Base-by-base conservation (phyloP, 1,139 yeast species). In the Suhomyces wounanorum region DNA sequence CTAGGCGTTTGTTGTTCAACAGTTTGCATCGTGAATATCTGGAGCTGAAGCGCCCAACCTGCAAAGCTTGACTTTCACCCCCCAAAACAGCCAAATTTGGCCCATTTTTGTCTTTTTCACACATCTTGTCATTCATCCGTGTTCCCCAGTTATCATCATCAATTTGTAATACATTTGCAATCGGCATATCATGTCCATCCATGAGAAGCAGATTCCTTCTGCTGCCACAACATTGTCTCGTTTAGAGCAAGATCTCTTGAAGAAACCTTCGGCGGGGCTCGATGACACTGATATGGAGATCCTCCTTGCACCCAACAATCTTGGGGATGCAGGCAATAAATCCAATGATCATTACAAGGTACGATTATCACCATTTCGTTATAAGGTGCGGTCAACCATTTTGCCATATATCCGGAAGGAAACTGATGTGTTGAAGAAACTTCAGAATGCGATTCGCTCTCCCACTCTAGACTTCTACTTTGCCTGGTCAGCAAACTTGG, bases 401-500 rank as follows among this genome's bases (percentile, higher is more conserved):
- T 70, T 87, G 30, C 89, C 89, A 1, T 58, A 77, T 18, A 79
- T 94, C 6, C 75, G 89, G 42, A 65, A 73, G 52, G 98, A 94
- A 66, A 85, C 96, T 0, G 82, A 79, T 2, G 57, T 78, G 3
- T 66, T 94, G 25, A 77, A 80, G n/a, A 59, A 61, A 3, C 68
- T 89, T 54, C 99, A 94, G 70, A 54, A 61, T 8, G 51, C 58
- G 21, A 60, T 78, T 21, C 72, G 96, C 50, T 68, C 70, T 36
- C 80, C 84, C 3, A 53, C 70, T 28, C 70, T 86, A 50, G 97
- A 92, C 68, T 65, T 77, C 43, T 94, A 87, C 66, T 94, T 94
- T 68, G 89, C 96, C 13, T 83, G 90, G 77, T 82, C 96, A 1
- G 97, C 99, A 21, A 86, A 88, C 62, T 74, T 94, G 57, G 99